Evolutionary conservation across 257 asterid species (phyloP).

Genomic region (Scutellaria galericulata): DNA sequence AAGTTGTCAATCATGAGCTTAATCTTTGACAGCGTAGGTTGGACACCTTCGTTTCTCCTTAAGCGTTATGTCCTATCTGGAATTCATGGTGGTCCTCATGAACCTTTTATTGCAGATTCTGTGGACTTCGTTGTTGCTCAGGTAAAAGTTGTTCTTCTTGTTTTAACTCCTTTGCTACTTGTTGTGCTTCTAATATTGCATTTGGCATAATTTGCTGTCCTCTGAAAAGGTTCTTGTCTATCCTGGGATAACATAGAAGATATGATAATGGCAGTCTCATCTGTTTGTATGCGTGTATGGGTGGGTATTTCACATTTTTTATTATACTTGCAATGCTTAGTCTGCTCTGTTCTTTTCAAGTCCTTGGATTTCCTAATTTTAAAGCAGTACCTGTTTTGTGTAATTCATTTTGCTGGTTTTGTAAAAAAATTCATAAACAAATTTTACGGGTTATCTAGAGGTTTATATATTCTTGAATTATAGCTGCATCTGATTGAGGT

Average conservation of each 20-base stretch:
- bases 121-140: slow-evolving; percentile 98
- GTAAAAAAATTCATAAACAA: too few relatives aligned
- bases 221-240: slow-evolving; percentile 7
- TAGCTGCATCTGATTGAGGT: neutral
- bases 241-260: neutral
- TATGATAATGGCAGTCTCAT: slow-evolving; percentile 19
- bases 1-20: slow-evolving; percentile 37
- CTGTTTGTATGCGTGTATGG: slow-evolving; percentile 22
- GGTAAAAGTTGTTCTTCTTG: slow-evolving; percentile 48
- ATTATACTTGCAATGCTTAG: neutral
- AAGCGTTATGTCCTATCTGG: slow-evolving; percentile 90
- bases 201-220: neutral
- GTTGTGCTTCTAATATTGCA: slow-evolving; percentile 13
- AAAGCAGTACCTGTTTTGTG: too few relatives aligned
- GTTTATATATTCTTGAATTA: too few relatives aligned
- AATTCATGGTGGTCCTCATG: slow-evolving; percentile 93
- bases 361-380: neutral
- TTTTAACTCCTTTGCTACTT: slow-evolving; percentile 15
- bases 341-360: neutral
- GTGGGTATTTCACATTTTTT: neutral
- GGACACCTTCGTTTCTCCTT: slow-evolving; percentile 92
- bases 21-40: slow-evolving; percentile 75
- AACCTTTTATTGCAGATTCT: slow-evolving; percentile 97
- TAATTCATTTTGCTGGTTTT: too few relatives aligned
- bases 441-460: too few relatives aligned